Base-by-base conservation (phyloP, 2,329 filamentous ascomycete genomes). In the Calonectria hongkongensis region DNA sequence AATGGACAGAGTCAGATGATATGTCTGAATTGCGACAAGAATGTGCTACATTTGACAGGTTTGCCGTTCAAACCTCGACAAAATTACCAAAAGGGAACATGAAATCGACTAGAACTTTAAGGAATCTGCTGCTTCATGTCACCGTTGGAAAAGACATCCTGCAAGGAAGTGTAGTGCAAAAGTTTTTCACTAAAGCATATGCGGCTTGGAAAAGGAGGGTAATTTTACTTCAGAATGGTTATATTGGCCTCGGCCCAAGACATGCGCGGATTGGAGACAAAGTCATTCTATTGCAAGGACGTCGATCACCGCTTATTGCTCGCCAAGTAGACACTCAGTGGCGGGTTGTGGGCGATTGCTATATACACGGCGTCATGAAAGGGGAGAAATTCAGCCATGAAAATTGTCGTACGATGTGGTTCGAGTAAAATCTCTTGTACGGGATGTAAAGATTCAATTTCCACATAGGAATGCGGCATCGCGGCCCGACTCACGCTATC, bases 201-300 rank as follows among this genome's bases (percentile, higher is more conserved):
- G 50, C 50, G 2, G 13, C 50, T 33, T 54, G 50, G 50, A 54
- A 54, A 54, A 30, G 50, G 15, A 54, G 50, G 50, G 4, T 54
- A 3, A 54, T 54, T 10, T 1, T 54, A 33, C 50, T 54, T 13
- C 27, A 54, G 15, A 54, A 54, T n/a, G 50, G 50, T 4, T 54
- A 54, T n/a, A 54, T 54, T 18, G 50, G 50, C 15, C 27, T 54
- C 9, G 50, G 50, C 9, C 50, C 50, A 10, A n/a, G 50, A 16
- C 50, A 54, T n/a, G 25, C 27, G 2, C 16, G 33, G 13, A 28
- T 54, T 8, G 50, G 50, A 28, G 50, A 54, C 8, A n/a, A 2
- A 16, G 27, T 54, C 3, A 16, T 33, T 13, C 28, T 54, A n/a
- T 16, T 54, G 2, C 50, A 54, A n/a, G 50, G 50, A 3, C 50